These are phyloP conservation scores for Colletotrichum nymphaeae DNA, from an alignment of 2,329 filamentous ascomycete species.

Conservation along the genomic window DNA sequence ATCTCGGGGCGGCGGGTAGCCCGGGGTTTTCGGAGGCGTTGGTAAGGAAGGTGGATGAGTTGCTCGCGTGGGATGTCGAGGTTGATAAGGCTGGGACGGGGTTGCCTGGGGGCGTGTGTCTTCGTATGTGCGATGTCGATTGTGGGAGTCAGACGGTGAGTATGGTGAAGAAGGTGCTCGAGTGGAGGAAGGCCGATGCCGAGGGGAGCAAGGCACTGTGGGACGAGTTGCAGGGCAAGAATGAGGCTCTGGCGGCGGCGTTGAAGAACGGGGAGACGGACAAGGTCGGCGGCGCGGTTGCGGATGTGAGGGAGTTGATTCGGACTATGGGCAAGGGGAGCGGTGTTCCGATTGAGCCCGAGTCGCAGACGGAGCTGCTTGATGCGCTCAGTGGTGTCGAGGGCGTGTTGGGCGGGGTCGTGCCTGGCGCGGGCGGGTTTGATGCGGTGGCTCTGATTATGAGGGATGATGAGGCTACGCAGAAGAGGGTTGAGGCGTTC, in stretches of 20 bases:
- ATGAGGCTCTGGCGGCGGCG: conserved; percentile 75
- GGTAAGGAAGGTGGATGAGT: conserved; percentile 73
- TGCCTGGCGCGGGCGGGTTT: conserved; percentile 93
- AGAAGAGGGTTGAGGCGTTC: conserved; percentile 69
- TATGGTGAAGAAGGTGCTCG: conserved; percentile 93
- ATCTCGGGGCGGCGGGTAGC: conserved; percentile 73
- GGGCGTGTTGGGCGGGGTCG: conserved; percentile 90
- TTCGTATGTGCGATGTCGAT: conserved; percentile 96
- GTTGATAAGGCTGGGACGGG: conserved; percentile 76
- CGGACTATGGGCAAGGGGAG: conserved; percentile 80
- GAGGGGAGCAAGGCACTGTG: conserved; percentile 78
- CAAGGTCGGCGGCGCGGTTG: conserved; percentile 60
- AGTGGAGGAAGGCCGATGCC: conserved; percentile 77
- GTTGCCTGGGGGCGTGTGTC: conserved; percentile 77
- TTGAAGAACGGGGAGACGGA: conserved; percentile 63
- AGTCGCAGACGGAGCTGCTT: conserved; percentile 84
- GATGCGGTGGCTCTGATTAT: conserved; percentile 89
- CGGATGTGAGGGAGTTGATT: conserved; percentile 69
- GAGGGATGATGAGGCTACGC: conserved; percentile 75
- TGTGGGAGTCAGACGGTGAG: conserved; percentile 93
- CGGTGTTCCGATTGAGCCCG: conserved; percentile 89
- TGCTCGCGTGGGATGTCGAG: conserved; percentile 80
- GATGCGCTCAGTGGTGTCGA: conserved; percentile 78
- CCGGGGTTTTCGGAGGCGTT: conserved; percentile 76
- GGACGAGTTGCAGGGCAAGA: conserved; percentile 78